phyloP scores from a whole-genome alignment of 2,329 filamentous ascomycete genomes.

The Aspergillus intermedius region DNA sequence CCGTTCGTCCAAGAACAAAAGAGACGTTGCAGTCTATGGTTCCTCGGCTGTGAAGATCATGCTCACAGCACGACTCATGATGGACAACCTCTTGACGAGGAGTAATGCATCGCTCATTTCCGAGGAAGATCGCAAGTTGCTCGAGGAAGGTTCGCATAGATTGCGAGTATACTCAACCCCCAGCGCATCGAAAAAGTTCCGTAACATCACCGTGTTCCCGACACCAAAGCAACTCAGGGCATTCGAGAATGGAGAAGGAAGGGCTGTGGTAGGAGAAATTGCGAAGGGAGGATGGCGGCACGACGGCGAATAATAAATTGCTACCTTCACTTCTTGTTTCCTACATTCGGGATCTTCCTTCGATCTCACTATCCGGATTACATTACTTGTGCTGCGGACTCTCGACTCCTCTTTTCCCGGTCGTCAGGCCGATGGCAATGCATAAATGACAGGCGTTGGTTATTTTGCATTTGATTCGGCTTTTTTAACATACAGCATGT shows the following conservation, averaged over 20 bases:
- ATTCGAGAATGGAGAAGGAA: constrained; percentile 9
- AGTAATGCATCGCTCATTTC: constrained; percentile 16
- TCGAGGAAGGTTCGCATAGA: constrained; percentile 19
- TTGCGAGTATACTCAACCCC: constrained; percentile 26
- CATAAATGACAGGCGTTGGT: constrained; percentile 14
- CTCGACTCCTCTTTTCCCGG: not conserved
- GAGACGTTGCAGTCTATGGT: constrained; percentile 19
- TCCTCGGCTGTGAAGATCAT: constrained; percentile 16
- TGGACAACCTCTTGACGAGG: constrained; percentile 29
- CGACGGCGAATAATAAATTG: not conserved
- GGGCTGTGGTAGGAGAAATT: not conserved
- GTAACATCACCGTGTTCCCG: constrained; percentile 11
- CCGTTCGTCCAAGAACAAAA: constrained; percentile 9
- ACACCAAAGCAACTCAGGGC: constrained; percentile 18
- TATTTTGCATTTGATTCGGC: not conserved
- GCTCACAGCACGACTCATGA: constrained; percentile 23
- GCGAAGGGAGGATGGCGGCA: not conserved
- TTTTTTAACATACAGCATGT: not conserved
- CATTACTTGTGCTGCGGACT: not conserved
- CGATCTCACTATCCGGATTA: not conserved
- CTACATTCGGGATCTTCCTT: not conserved
- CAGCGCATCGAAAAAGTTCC: constrained; percentile 12
- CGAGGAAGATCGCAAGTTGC: constrained; percentile 16
- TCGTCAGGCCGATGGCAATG: not conserved
- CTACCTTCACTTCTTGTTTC: not conserved